Conservation (phyloP, 2,329 filamentous ascomycete genomes). For the Arthrobotrys sphaeroides region DNA sequence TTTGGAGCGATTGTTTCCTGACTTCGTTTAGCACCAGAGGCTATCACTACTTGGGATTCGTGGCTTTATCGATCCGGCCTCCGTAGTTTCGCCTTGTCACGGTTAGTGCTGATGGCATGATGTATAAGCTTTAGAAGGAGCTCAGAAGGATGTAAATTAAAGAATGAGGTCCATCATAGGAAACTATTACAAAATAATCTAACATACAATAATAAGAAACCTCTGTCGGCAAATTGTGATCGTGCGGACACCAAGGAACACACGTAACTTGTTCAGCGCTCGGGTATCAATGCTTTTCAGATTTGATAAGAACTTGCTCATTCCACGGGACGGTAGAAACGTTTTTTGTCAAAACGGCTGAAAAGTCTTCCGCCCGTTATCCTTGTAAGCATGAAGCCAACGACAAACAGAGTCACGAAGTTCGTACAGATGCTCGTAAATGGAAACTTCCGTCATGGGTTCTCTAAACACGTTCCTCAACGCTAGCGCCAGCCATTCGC, state of each 20-base stretch:
- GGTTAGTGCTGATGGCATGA: conserved; percentile 8
- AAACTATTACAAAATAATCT: conserved; percentile 12
- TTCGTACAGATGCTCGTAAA: background rate
- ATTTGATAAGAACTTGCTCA: background rate
- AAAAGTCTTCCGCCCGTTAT: background rate
- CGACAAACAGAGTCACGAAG: background rate
- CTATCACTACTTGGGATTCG: background rate
- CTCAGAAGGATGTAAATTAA: conserved; percentile 13
- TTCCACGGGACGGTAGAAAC: conserved; percentile 1
- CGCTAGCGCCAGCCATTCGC: conserved; percentile 18
- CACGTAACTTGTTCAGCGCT: conserved; percentile 1
- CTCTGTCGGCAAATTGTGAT: conserved; percentile 21
- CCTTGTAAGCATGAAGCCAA: background rate
- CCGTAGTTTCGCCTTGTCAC: conserved; percentile 1
- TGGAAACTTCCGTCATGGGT: background rate
- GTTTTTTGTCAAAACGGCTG: conserved; percentile 1
- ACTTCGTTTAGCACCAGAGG: conserved; percentile 9
- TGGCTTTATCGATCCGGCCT: conserved; percentile 10
- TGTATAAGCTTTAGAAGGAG: conserved; percentile 20
- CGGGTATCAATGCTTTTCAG: conserved; percentile 11
- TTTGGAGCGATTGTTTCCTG: conserved; percentile 9
- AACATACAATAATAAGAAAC: conserved; percentile 3
- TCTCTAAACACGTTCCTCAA: conserved; percentile 29
- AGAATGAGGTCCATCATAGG: background rate
- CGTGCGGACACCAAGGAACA: conserved; percentile 7